Evolutionary conservation across 2,329 filamentous ascomycete species (phyloP).

Genomic region (Fusarium secorum): DNA sequence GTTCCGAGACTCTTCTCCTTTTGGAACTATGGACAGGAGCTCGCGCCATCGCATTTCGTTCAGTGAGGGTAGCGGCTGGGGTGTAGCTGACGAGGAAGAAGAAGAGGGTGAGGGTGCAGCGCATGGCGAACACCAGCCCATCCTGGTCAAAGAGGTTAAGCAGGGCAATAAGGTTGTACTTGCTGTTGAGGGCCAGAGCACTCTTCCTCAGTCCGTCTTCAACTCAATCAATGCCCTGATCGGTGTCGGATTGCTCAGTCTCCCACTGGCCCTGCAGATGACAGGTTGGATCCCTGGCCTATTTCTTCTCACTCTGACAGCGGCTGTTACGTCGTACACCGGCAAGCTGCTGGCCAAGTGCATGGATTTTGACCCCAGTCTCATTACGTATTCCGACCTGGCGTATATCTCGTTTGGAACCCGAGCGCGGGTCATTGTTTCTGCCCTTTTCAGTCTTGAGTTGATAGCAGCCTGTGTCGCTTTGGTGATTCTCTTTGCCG

Average conservation of each 20-base stretch:
- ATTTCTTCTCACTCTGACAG: constrained; percentile 75
- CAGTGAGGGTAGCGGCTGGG: constrained; percentile 47
- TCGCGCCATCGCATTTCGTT: constrained; percentile 56
- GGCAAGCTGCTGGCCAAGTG: constrained; percentile 86
- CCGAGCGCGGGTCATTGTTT: constrained; percentile 81
- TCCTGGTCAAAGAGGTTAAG: constrained; percentile 89
- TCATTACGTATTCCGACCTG: constrained; percentile 94
- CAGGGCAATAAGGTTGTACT: constrained; percentile 87
- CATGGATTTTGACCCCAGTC: constrained; percentile 81
- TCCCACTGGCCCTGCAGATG: constrained; percentile 88
- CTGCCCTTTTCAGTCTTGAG: constrained; percentile 86
- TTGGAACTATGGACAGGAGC: constrained; percentile 59
- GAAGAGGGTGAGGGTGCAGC: constrained; percentile 45
- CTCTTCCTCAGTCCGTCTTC: constrained; percentile 92
- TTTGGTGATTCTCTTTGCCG: constrained; percentile 89
- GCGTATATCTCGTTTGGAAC: constrained; percentile 90
- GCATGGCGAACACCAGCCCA: constrained; percentile 71
- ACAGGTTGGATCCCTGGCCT: constrained; percentile 89
- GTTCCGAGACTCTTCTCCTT: constrained; percentile 53
- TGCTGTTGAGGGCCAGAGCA: constrained; percentile 91
- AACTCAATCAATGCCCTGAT: constrained; percentile 96
- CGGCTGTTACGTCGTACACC: constrained; percentile 82
- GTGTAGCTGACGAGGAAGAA: constrained; percentile 48
- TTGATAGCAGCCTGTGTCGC: constrained; percentile 89
- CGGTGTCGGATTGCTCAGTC: constrained; percentile 85